Evolutionary conservation across 495 filamentous ascomycete genomes (phyloP), one percentile per base, ranked within the genome.

Genomic region (Entonaema liquescens): DNA sequence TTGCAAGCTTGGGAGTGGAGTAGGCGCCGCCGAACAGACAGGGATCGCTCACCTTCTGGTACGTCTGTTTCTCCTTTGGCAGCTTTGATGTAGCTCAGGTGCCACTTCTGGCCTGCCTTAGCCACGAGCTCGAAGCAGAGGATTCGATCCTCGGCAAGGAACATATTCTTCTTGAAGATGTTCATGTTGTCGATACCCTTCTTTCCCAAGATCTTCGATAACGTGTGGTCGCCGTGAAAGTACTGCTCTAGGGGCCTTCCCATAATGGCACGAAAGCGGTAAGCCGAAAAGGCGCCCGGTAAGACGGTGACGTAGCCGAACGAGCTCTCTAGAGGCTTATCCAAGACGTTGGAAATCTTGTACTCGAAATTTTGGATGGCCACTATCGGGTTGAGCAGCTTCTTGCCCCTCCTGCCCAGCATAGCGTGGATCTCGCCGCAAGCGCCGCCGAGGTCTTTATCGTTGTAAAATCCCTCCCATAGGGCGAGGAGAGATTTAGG

Each of bases 151-250:
- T 99, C 95, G 82, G 95, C 95, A 86, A 99, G 94, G 86, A 98
- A 99, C 95, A 99, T 98, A 88, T 99, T 99, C 88, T 99, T 99
- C 86, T 99, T 98, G 90, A 99, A 98, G 72, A 99, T 98, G 79
- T 98, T 98, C 95, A 99, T 99, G 68, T 94, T 95, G 77, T 99
- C 95, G 74, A 99, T 98, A 84, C 95, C 95, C 87, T 99, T 99
- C 83, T 97, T 97, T 67, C 93, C 93, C 59, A 97, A 88, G 59
- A 93, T 88, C 81, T 95, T 95, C 60, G 95, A 96, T 21, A 98
- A 87, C 0, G 95, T 99, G 80, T 99, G 95, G 76, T 99, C 95
- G 85, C 95, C 95, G 79, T 98, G 95, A 88, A 99, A 99, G 79
- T 99, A 99, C 79, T 99, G 95, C 76, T 98, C 94, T 1, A 99